Conservation (phyloP, 306 rosid species). For the Gillenia trifoliata region DNA sequence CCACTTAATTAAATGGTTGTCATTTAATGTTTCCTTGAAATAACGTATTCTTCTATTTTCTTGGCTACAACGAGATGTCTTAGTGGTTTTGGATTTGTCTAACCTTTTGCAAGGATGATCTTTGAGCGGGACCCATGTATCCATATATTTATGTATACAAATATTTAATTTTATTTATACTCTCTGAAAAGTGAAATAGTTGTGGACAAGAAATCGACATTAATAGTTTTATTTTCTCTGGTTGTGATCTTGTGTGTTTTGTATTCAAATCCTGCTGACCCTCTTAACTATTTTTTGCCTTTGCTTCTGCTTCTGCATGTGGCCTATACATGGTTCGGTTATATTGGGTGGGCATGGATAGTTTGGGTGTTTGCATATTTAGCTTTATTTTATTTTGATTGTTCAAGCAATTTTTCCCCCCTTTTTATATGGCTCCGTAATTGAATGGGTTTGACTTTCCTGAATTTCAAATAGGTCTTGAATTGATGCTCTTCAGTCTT, state of each 20-base stretch:
- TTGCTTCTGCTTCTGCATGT: not conserved
- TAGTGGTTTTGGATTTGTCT: too few species aligned
- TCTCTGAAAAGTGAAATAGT: too few species aligned
- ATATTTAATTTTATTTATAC: too few species aligned
- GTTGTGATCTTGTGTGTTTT: not conserved
- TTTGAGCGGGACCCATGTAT: too few species aligned
- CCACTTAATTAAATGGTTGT: too few species aligned
- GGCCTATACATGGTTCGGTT: not conserved
- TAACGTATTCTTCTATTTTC: too few species aligned
- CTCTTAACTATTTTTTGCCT: not conserved
- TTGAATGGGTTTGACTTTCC: not conserved
- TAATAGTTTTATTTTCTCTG: not conserved
- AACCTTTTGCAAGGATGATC: too few species aligned
- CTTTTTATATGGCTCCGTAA: not conserved
- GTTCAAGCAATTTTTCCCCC: not conserved
- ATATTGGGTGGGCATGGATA: not conserved
- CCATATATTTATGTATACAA: too few species aligned
- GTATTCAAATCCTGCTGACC: not conserved
- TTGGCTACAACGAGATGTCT: too few species aligned
- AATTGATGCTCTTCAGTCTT: not conserved
- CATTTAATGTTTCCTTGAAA: too few species aligned
- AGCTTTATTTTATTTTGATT: constrained; percentile 1
- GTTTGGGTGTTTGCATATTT: not conserved
- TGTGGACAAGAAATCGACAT: not conserved
- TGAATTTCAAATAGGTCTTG: not conserved